Percentiles rank a stretch among this genome's conserved stretches.
phyloP scores from a whole-genome alignment of 192 early-diverging fungal species.

The Haplosporangium gracile region DNA sequence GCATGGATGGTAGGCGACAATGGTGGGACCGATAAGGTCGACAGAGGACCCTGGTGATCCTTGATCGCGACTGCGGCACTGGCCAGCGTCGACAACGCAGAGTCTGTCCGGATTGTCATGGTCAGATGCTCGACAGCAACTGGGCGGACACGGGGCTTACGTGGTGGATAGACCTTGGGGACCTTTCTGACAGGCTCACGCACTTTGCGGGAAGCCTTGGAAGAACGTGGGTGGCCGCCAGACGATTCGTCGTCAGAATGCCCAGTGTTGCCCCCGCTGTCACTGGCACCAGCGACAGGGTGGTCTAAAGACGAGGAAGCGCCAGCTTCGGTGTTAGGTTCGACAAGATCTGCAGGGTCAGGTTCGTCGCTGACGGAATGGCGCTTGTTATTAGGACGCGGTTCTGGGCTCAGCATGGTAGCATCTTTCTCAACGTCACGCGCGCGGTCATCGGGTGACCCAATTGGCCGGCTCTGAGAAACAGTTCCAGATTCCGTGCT shows the following conservation, averaged over 20 bases:
- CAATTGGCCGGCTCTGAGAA: not conserved
- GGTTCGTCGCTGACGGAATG: not conserved
- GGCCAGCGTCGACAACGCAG: slow-evolving; percentile 46
- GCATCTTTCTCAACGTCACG: not conserved
- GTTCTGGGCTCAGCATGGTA: not conserved
- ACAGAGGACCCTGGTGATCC: slow-evolving; percentile 25
- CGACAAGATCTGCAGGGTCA: not conserved
- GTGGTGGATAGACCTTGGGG: slow-evolving; percentile 50
- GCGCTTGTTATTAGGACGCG: slow-evolving; percentile 1
- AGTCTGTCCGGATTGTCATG: slow-evolving; percentile 40
- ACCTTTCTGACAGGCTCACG: slow-evolving; percentile 8
- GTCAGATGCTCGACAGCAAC: slow-evolving; percentile 11
- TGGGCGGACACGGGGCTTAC: slow-evolving; percentile 32
- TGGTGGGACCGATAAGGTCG: slow-evolving; percentile 22
- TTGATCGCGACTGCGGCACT: slow-evolving; percentile 49
- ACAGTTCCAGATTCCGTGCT: not conserved
- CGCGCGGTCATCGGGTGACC: not conserved
- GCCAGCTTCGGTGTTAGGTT: not conserved
- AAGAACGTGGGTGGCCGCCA: not conserved
- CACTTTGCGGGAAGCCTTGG: slow-evolving; percentile 14
- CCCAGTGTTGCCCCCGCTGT: not conserved
- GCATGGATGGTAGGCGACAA: slow-evolving; percentile 23
- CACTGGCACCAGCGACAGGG: not conserved
- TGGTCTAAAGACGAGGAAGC: not conserved
- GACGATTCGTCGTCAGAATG: not conserved